These are phyloP conservation scores for Pseudonitzschia delicatissima DNA, from an alignment of 108 stramenopile genomes.

Conservation along the genomic window DNA sequence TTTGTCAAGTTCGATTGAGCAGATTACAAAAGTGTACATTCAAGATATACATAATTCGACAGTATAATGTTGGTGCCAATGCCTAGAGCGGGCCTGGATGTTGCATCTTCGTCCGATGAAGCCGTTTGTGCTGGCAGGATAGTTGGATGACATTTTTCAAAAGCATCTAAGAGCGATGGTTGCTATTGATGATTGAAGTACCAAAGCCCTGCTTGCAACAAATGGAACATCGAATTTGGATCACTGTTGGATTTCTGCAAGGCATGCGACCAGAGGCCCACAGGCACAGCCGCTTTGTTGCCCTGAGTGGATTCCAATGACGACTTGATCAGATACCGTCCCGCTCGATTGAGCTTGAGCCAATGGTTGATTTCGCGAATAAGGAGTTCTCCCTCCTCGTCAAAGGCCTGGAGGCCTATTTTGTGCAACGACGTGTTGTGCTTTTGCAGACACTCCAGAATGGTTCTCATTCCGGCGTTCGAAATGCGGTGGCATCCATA, in stretches of 20 bases:
- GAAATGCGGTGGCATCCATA: conserved; percentile 25
- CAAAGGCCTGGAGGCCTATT: conserved; percentile 11
- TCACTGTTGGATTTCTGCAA: conserved; percentile 1
- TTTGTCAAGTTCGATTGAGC: too few species aligned
- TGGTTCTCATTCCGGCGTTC: conserved; percentile 1
- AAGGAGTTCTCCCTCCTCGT: neutral
- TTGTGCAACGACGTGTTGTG: conserved; percentile 16
- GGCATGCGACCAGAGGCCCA: conserved; percentile 13
- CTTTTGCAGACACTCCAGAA: conserved; percentile 13
- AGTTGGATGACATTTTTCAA: too few species aligned
- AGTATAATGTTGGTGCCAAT: too few species aligned
- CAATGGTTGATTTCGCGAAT: conserved; percentile 5
- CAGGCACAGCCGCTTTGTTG: neutral
- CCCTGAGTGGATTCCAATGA: neutral
- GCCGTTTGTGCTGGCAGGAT: too few species aligned
- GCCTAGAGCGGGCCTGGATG: too few species aligned
- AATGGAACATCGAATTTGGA: conserved; percentile 9
- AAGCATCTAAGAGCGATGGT: too few species aligned
- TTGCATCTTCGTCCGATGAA: too few species aligned
- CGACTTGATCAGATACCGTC: conserved; percentile 11
- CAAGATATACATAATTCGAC: too few species aligned
- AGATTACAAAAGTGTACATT: too few species aligned
- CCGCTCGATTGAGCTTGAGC: conserved; percentile 17
- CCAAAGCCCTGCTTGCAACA: conserved; percentile 17
- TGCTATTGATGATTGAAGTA: too few species aligned